Evolutionary conservation across 176 grass and related monocot species (phyloP).

Genomic region (Otatea glauca): DNA sequence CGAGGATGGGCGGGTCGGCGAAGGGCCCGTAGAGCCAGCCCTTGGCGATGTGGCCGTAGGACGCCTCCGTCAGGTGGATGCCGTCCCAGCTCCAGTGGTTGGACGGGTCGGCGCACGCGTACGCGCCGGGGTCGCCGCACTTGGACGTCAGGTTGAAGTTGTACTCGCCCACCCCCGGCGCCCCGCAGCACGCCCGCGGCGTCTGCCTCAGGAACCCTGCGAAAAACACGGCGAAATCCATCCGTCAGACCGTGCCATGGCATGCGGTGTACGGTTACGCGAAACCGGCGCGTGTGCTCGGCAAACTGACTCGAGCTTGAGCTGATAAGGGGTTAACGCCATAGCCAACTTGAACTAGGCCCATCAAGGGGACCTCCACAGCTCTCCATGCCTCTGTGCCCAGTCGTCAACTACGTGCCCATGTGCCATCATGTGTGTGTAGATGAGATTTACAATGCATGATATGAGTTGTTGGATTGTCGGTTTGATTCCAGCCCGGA

Average conservation of each 20-base stretch:
- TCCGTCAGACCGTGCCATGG: not conserved
- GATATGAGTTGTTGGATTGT: not conserved
- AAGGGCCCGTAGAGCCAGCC: conserved; percentile 81
- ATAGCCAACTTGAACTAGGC: not conserved
- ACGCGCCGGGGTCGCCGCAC: conserved; percentile 54
- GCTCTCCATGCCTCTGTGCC: not conserved
- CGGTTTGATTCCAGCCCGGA: conserved; percentile 37
- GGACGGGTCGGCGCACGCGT: conserved; percentile 52
- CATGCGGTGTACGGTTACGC: no score
- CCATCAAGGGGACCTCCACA: not conserved
- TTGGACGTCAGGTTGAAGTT: conserved; percentile 76
- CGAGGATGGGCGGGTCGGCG: conserved; percentile 67
- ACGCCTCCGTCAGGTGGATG: conserved; percentile 63
- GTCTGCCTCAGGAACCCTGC: conserved; percentile 62
- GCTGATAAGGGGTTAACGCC: no score
- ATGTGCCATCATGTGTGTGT: not conserved
- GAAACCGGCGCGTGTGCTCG: no score
- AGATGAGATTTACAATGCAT: conserved; percentile 10
- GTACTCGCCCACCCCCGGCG: conserved; percentile 54
- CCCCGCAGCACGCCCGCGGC: conserved; percentile 70
- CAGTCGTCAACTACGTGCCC: not conserved
- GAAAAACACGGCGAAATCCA: not conserved
- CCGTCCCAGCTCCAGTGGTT: conserved; percentile 83
- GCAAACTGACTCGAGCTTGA: not conserved
- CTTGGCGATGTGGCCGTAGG: conserved; percentile 74